phyloP scores from a whole-genome alignment of 352 stramenopile species.

The Phytophthora pini region DNA sequence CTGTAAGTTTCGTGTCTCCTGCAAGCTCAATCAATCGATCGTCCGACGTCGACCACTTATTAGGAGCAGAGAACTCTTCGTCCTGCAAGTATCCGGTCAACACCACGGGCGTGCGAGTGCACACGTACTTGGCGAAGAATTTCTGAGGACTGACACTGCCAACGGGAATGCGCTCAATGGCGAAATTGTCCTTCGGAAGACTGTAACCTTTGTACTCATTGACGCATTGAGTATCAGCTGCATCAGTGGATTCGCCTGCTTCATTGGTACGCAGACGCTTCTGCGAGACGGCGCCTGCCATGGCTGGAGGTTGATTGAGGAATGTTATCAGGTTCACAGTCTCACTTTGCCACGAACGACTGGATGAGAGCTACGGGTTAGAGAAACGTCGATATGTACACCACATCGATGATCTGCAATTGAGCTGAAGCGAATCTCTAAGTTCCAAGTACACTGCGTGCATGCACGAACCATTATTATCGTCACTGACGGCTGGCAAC shows the following conservation, averaged over 20 bases:
- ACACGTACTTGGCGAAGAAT: slow-evolving; percentile 86
- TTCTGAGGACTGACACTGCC: slow-evolving; percentile 58
- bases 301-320: slow-evolving; percentile 4
- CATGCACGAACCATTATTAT: slow-evolving; percentile 43
- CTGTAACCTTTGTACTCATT: slow-evolving; percentile 75
- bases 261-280: slow-evolving; percentile 58
- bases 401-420: background rate
- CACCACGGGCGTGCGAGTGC: slow-evolving; percentile 83
- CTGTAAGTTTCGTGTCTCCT: slow-evolving; percentile 72
- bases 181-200: slow-evolving; percentile 48
- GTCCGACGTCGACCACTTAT: slow-evolving; percentile 74
- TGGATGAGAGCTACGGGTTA: slow-evolving; percentile 34
- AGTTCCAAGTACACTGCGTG: slow-evolving; percentile 19
- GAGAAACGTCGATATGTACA: slow-evolving; percentile 19
- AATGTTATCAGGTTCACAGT: slow-evolving; percentile 31
- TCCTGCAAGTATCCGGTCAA: slow-evolving; percentile 70
- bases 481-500: slow-evolving; percentile 25
- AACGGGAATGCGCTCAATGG: slow-evolving; percentile 63
- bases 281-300: slow-evolving; percentile 26
- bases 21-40: slow-evolving; percentile 68
- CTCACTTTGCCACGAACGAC: slow-evolving; percentile 33
- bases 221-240: slow-evolving; percentile 25
- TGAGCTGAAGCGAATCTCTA: background rate
- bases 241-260: slow-evolving; percentile 17
- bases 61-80: slow-evolving; percentile 50